These are phyloP conservation scores for Boletus pseudo-olivaceus DNA, from an alignment of 768 basidiomycete species.

Conservation along the genomic window DNA sequence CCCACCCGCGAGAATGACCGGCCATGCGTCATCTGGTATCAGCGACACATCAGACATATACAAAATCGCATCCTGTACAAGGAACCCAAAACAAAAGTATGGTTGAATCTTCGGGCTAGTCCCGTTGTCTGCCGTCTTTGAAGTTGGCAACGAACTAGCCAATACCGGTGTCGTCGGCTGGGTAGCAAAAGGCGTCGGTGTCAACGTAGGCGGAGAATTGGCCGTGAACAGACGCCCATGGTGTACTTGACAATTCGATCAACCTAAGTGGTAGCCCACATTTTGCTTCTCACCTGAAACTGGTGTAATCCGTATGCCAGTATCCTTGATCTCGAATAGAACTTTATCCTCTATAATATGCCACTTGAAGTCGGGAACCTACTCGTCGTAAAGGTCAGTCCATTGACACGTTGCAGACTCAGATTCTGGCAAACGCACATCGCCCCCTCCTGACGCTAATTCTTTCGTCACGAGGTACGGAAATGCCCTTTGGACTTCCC, in stretches of 20 bases:
- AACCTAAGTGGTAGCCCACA: not conserved
- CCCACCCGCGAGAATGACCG: conserved; percentile 34
- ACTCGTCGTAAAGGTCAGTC: conserved; percentile 5
- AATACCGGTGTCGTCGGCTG: conserved; percentile 36
- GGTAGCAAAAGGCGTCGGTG: conserved; percentile 39
- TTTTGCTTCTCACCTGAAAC: conserved; percentile 49
- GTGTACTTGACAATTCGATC: conserved; percentile 46
- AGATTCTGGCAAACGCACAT: conserved; percentile 41
- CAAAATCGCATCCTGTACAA: conserved; percentile 58
- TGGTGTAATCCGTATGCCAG: conserved; percentile 60
- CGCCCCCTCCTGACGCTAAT: conserved; percentile 76
- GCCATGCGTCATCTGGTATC: conserved; percentile 75
- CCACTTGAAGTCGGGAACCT: conserved; percentile 84
- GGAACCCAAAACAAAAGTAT: conserved; percentile 67
- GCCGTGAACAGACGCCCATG: conserved; percentile 65
- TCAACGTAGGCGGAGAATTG: conserved; percentile 35
- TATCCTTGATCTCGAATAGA: conserved; percentile 64
- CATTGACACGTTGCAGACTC: not conserved
- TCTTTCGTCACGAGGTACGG: conserved; percentile 79
- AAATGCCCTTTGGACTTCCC: conserved; percentile 65
- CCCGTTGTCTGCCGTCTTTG: conserved; percentile 3
- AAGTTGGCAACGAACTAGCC: conserved; percentile 30
- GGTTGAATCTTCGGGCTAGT: conserved; percentile 39
- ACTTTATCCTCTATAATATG: conserved; percentile 70
- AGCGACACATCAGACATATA: conserved; percentile 84